Percentiles rank a stretch among this genome's conserved stretches.
These are phyloP conservation scores for Plasmodium sp. DNA, from an alignment of 169 alveolate species.

Conservation along the genomic window DNA sequence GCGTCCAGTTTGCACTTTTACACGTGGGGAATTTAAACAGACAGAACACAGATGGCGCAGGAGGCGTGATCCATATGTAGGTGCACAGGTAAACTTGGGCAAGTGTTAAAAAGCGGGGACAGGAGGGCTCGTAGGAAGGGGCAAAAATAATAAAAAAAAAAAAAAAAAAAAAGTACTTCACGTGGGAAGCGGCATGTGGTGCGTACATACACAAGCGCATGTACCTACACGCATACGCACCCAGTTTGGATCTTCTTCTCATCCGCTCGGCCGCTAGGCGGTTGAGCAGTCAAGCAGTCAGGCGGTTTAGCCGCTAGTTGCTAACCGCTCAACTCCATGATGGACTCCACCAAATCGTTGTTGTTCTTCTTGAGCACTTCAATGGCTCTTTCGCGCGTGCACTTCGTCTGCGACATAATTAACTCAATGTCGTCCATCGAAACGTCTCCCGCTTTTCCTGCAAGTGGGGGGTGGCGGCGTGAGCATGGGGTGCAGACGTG, in stretches of 20 bases:
- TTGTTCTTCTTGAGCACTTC: constrained; percentile 89
- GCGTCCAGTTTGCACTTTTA: not conserved
- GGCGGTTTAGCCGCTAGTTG: not conserved
- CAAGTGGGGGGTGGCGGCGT: not conserved
- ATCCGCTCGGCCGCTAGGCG: not conserved
- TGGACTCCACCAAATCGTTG: constrained; percentile 92
- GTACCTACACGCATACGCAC: not conserved
- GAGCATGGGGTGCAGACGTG: not conserved
- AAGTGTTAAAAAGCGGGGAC: not conserved
- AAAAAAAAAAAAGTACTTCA: not conserved
- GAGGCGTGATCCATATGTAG: not conserved
- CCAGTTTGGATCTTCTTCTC: not conserved
- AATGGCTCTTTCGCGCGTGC: constrained; percentile 91
- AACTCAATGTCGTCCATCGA: constrained; percentile 87
- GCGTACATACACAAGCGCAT: not conserved
- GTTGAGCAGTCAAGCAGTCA: not conserved
- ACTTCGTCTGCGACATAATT: constrained; percentile 92
- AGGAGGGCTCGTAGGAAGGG: not conserved
- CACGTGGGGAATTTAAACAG: not conserved
- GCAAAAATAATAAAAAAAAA: not conserved
- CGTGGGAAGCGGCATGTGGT: constrained; percentile 2
- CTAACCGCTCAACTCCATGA: constrained; percentile 83
- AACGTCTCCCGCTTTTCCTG: constrained; percentile 80
- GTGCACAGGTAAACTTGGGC: not conserved
- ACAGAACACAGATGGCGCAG: not conserved